These are phyloP conservation scores for Hypoxylon fragiforme DNA, from an alignment of 495 filamentous ascomycete species.

Conservation along the genomic window DNA sequence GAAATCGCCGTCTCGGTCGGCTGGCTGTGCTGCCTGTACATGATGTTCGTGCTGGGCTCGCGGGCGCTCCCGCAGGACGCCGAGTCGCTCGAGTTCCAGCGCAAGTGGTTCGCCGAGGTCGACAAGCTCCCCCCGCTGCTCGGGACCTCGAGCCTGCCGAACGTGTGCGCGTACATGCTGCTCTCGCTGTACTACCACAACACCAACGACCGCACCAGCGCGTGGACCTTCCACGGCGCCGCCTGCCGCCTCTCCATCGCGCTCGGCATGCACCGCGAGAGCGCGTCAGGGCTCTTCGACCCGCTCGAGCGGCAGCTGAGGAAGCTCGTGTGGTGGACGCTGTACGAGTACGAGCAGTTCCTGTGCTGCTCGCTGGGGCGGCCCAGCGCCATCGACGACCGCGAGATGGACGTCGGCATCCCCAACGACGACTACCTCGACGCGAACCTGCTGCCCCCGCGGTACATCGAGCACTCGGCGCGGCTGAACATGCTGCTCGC, in stretches of 20 bases:
- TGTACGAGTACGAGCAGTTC: constrained; percentile 51
- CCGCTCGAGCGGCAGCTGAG: constrained; percentile 45
- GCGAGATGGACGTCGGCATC: constrained; percentile 44
- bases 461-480: constrained; percentile 34
- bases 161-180: constrained; percentile 52
- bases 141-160: constrained; percentile 45
- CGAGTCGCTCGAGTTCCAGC: constrained; percentile 40
- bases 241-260: constrained; percentile 50
- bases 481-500: constrained; percentile 23
- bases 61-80: constrained; percentile 34
- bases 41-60: constrained; percentile 49
- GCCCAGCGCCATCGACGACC: constrained; percentile 50
- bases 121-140: constrained; percentile 38
- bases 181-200: constrained; percentile 53
- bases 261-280: constrained; percentile 53
- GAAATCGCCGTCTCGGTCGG: constrained; percentile 36
- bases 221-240: constrained; percentile 50
- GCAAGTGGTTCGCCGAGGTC: constrained; percentile 42
- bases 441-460: constrained; percentile 30
- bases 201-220: constrained; percentile 44
- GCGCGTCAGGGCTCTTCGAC: constrained; percentile 40
- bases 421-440: constrained; percentile 40
- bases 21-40: constrained; percentile 52
- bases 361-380: constrained; percentile 51
- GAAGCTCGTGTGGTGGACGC: constrained; percentile 54